Percentiles rank a stretch among this genome's conserved stretches.
These are phyloP conservation scores for Haberlea rhodopensis DNA, from an alignment of 257 asterid genomes.

Conservation along the genomic window DNA sequence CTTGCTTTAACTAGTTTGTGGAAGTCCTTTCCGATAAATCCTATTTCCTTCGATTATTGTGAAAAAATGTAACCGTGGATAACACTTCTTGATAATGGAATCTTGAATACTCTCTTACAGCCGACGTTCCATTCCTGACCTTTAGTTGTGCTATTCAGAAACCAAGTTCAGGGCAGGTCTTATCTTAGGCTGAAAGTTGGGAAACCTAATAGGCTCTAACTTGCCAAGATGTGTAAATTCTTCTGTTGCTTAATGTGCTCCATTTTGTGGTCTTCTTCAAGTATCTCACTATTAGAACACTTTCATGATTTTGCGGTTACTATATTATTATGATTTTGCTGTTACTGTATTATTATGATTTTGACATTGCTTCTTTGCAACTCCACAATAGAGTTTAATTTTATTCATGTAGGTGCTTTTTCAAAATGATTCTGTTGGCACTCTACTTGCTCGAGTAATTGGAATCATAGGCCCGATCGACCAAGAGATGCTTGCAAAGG, in stretches of 20 bases:
- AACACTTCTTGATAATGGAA: too few species aligned
- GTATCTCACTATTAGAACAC: not conserved
- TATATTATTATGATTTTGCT: not conserved
- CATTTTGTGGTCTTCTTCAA: not conserved
- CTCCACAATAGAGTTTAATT: conserved; percentile 8
- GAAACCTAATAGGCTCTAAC: not conserved
- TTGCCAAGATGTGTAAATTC: not conserved
- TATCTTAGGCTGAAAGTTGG: not conserved
- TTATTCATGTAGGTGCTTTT: conserved; percentile 73
- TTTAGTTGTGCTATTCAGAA: not conserved
- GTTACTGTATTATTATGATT: not conserved
- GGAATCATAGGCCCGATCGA: conserved; percentile 81
- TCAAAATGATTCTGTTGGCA: conserved; percentile 98
- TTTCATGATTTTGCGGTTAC: not conserved
- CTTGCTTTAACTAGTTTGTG: not conserved
- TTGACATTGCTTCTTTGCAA: conserved; percentile 8
- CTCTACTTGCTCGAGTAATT: conserved; percentile 92
- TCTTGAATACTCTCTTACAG: not conserved
- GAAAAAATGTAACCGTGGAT: conserved; percentile 1
- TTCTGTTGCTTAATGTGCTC: not conserved
- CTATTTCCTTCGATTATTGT: not conserved
- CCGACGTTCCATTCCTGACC: too few species aligned
- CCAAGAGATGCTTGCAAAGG: conserved; percentile 85
- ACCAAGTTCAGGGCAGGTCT: too few species aligned
- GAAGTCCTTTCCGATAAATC: too few species aligned